Conservation (phyloP, 2,329 filamentous ascomycete species). For the Fusarium beomiforme region DNA sequence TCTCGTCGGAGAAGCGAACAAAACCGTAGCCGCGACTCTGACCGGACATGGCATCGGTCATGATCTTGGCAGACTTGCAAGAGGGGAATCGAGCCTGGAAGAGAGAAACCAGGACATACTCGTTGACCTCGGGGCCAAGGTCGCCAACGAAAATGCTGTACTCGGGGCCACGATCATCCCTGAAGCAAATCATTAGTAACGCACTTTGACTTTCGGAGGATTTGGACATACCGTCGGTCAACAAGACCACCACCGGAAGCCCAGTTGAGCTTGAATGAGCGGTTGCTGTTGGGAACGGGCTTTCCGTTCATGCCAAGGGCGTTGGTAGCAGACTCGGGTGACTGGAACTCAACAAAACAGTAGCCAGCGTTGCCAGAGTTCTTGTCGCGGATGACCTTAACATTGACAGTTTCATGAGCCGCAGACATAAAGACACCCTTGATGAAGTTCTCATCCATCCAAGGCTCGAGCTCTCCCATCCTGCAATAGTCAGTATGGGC, state of each 20-base stretch:
- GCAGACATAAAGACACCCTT: constrained; percentile 90
- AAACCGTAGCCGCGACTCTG: constrained; percentile 99
- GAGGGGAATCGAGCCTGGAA: constrained; percentile 97
- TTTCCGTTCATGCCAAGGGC: constrained; percentile 90
- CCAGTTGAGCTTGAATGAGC: constrained; percentile 99
- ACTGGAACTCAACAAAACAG: constrained; percentile 95
- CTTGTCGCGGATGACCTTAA: constrained; percentile 99
- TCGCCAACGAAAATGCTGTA: constrained; percentile 98
- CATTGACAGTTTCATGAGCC: constrained; percentile 93
- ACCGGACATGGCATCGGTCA: constrained; percentile 97
- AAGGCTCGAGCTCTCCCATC: constrained; percentile 99
- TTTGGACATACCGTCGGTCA: constrained; percentile 78
- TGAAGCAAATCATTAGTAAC: constrained; percentile 46
- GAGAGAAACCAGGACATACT: constrained; percentile 95
- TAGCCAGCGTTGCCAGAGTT: constrained; percentile 99
- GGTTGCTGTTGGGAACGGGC: constrained; percentile 90
- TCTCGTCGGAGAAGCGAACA: constrained; percentile 94
- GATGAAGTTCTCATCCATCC: constrained; percentile 99
- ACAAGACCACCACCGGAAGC: constrained; percentile 95
- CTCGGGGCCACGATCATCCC: constrained; percentile 95
- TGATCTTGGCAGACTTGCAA: constrained; percentile 99
- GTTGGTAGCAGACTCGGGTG: constrained; percentile 86
- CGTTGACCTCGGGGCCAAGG: constrained; percentile 96
- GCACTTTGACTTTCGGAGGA: background rate
- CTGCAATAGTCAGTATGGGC: constrained; percentile 57